These are phyloP conservation scores for Euphrasia confusa DNA, from an alignment of 257 asterid species.

Conservation along the genomic window DNA sequence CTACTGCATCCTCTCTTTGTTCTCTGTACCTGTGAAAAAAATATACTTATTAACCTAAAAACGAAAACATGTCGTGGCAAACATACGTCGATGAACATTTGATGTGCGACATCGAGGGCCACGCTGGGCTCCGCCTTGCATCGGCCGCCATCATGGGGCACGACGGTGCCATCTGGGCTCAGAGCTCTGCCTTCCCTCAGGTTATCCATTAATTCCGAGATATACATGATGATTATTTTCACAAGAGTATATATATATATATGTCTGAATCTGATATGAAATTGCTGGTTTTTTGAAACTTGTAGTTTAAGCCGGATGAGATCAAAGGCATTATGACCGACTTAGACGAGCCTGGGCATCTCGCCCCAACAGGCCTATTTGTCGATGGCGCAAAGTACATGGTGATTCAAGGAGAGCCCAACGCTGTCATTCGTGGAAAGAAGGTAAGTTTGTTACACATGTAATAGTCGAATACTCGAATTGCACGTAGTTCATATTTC, in stretches of 20 bases:
- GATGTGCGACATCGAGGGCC: constrained; percentile 55
- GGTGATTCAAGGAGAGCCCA: constrained; percentile 64
- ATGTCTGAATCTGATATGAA: too few relatives aligned
- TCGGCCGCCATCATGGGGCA: constrained; percentile 56
- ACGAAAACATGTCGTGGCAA: constrained; percentile 55
- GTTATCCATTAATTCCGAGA: constrained; percentile 8
- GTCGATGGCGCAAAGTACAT: constrained; percentile 47
- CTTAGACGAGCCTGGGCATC: constrained; percentile 48
- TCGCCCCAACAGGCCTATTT: constrained; percentile 49
- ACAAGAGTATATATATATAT: too few relatives aligned
- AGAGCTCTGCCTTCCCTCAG: constrained; percentile 53
- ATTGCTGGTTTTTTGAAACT: neutral
- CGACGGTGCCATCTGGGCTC: constrained; percentile 58
- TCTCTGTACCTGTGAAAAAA: too few relatives aligned
- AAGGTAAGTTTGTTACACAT: constrained; percentile 32
- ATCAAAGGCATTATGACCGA: constrained; percentile 40
- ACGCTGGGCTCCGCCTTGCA: constrained; percentile 40
- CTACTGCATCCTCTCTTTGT: too few relatives aligned
- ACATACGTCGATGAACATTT: constrained; percentile 53
- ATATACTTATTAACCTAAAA: too few relatives aligned
- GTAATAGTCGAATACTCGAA: neutral
- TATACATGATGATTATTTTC: too few relatives aligned
- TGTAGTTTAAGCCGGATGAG: constrained; percentile 46
- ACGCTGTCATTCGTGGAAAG: constrained; percentile 60
- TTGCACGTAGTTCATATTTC: neutral